A percentile compares a stretch with the other conserved stretches of the same genome.
These are phyloP conservation scores for Ophiostoma perfectum DNA, from an alignment of 2,329 filamentous ascomycete genomes.

Conservation along the genomic window DNA sequence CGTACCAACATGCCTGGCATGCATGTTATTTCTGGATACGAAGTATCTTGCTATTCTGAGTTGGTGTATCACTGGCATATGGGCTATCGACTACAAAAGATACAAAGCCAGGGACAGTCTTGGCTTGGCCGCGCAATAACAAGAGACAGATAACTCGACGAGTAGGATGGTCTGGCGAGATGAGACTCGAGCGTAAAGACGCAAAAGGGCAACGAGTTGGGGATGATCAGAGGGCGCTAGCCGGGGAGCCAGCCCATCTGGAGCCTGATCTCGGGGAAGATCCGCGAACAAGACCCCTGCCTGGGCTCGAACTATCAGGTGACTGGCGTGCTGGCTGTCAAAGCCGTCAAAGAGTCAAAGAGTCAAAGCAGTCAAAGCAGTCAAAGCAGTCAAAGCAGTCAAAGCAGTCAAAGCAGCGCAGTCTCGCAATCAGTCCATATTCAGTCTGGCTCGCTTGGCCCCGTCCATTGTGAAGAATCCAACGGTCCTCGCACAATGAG, in stretches of 20 bases:
- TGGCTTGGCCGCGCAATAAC: neutral
- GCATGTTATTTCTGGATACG: neutral
- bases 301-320: constrained; percentile 6
- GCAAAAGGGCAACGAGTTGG: no score
- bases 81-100: neutral
- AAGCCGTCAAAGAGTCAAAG: no score
- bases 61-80: neutral
- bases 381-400: no score
- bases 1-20: neutral
- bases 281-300: constrained; percentile 16
- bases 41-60: neutral
- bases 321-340: neutral
- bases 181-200: neutral
- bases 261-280: constrained; percentile 15
- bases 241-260: constrained; percentile 13
- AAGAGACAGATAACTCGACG: neutral
- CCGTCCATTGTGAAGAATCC: neutral
- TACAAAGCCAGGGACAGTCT: neutral
- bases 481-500: constrained; percentile 6
- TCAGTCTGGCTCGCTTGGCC: no score
- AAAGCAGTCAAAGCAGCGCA: no score
- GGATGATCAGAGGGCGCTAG: neutral
- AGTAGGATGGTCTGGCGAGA: neutral
- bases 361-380: no score
- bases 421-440: no score